phyloP scores from a whole-genome alignment of 1,284 basidiomycete species.

The Leucoagaricus sp. region DNA sequence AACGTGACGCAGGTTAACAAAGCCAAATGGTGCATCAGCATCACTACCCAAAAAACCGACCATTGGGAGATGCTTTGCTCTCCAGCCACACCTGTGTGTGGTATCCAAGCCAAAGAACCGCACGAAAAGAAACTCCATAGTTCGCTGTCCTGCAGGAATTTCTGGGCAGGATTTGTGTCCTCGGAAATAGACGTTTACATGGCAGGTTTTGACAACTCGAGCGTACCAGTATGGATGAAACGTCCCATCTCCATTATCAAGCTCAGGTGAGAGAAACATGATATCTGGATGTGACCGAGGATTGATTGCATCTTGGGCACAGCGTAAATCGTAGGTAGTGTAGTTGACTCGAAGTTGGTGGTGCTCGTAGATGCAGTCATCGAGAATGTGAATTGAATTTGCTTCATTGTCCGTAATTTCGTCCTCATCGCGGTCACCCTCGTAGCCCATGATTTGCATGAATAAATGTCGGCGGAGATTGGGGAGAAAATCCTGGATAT shows the following conservation, averaged over 20 bases:
- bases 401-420: neutral
- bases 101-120: constrained; percentile 32
- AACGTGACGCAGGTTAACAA: too few relatives aligned
- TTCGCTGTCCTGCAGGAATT: neutral
- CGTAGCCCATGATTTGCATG: neutral
- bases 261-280: constrained; percentile 21
- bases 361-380: neutral
- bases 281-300: constrained; percentile 32
- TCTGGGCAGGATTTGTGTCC: too few relatives aligned
- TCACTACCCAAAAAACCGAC: too few relatives aligned
- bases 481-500: constrained; percentile 21
- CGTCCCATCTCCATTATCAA: neutral
- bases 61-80: too few relatives aligned
- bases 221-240: constrained; percentile 24
- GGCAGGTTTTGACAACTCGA: constrained; percentile 20
- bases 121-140: constrained; percentile 38
- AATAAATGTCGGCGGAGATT: constrained; percentile 12
- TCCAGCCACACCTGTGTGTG: constrained; percentile 17
- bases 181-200: constrained; percentile 12
- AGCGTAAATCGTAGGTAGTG: constrained; percentile 40
- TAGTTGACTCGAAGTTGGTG: neutral
- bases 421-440: neutral
- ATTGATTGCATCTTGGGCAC: constrained; percentile 39
- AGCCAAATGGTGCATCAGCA: too few relatives aligned
- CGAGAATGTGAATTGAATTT: neutral